Evolutionary conservation across 2,329 filamentous ascomycete species (phyloP).

Genomic region (Elsinoe ampelina): DNA sequence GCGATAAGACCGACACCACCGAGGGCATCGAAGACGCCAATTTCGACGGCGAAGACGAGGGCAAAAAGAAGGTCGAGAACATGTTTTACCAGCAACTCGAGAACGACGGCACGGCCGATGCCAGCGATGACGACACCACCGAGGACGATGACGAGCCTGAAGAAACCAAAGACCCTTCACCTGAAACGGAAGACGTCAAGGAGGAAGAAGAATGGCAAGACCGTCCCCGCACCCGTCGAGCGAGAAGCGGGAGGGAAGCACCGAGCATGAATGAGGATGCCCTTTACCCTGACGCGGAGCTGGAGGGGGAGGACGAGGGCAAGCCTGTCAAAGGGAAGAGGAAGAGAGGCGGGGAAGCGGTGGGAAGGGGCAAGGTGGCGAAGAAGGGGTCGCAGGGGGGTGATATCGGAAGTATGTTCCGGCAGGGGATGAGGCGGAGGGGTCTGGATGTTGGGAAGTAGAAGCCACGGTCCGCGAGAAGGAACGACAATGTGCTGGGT

Average conservation of each 20-base stretch:
- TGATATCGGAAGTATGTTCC: slow-evolving; percentile 10
- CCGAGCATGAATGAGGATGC: not conserved
- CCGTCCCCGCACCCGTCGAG: not conserved
- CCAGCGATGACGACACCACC: not conserved
- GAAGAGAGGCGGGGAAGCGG: not conserved
- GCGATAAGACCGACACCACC: not conserved
- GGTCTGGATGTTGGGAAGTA: slow-evolving; percentile 3
- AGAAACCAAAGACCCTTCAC: not conserved
- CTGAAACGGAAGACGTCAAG: not conserved
- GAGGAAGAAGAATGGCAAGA: not conserved
- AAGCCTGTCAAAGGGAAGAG: not conserved
- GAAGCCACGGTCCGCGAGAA: no score
- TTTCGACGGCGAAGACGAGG: not conserved
- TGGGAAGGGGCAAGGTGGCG: not conserved
- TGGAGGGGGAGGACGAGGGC: not conserved
- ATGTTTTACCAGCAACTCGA: not conserved
- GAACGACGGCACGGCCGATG: not conserved
- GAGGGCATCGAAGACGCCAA: not conserved
- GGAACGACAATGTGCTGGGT: no score
- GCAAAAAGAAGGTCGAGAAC: slow-evolving; percentile 1
- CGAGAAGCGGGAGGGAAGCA: not conserved
- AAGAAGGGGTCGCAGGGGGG: not conserved
- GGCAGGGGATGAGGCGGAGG: not conserved
- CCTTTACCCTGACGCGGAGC: not conserved
- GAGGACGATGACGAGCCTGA: not conserved